Percentiles rank a stretch among this genome's conserved stretches.
These are phyloP conservation scores for Pestalotiopsis sp. DNA, from an alignment of 2,329 filamentous ascomycete genomes.

Conservation along the genomic window DNA sequence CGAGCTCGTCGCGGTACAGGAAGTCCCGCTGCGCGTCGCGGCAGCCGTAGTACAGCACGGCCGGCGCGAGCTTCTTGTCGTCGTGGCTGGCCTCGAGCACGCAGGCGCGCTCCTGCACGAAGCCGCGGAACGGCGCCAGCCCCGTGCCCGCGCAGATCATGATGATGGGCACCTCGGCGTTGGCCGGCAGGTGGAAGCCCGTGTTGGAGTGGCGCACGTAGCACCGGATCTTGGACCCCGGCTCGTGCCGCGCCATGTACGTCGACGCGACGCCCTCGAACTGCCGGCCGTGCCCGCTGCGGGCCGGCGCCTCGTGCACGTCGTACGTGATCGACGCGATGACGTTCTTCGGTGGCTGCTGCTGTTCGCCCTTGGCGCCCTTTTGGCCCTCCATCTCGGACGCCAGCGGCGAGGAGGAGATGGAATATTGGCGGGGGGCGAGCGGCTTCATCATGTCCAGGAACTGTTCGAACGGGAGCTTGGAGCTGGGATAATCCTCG, in stretches of 20 bases:
- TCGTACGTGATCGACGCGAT: conserved; percentile 6
- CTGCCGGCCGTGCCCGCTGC: background rate
- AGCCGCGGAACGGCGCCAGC: conserved; percentile 9
- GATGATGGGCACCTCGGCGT: background rate
- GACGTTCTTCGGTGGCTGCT: background rate
- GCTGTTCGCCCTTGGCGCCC: background rate
- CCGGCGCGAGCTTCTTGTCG: conserved; percentile 1
- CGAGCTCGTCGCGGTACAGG: conserved; percentile 2
- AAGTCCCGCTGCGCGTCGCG: conserved; percentile 1
- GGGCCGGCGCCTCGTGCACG: conserved; percentile 2
- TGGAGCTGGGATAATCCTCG: conserved; percentile 49
- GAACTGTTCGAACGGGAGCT: conserved; percentile 54
- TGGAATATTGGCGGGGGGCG: conserved; percentile 59
- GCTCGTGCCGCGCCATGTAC: background rate
- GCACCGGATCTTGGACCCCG: conserved; percentile 1
- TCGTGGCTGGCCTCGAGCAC: background rate
- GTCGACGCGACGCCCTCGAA: conserved; percentile 6
- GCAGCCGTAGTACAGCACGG: conserved; percentile 6
- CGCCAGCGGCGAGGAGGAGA: conserved; percentile 56
- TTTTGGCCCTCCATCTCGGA: conserved; percentile 14
- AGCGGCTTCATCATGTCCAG: conserved; percentile 60
- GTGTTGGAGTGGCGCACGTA: conserved; percentile 7
- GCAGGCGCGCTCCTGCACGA: conserved; percentile 9
- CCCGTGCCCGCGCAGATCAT: conserved; percentile 9
- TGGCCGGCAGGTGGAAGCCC: conserved; percentile 2